Evolutionary conservation across 768 basidiomycete species (phyloP).

Genomic region (Rhizopogon rudus): DNA sequence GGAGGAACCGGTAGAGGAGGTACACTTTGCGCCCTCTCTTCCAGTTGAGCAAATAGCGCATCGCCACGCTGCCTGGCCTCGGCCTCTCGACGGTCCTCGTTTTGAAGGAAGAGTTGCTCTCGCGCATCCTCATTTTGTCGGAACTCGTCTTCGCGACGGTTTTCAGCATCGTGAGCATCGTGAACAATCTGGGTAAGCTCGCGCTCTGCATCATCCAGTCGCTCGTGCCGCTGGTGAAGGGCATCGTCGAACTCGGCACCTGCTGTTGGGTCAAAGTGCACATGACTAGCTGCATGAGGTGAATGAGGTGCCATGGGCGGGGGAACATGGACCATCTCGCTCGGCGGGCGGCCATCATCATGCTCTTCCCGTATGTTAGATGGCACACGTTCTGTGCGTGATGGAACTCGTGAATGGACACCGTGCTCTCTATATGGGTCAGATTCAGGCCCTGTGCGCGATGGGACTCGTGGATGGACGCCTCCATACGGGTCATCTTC

Average conservation of each 20-base stretch:
- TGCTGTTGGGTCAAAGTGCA: conserved; percentile 15
- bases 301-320: neutral
- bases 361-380: conserved; percentile 16
- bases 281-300: conserved; percentile 8
- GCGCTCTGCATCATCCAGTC: conserved; percentile 51
- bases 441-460: conserved; percentile 7
- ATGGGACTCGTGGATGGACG: conserved; percentile 5
- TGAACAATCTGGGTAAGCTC: conserved; percentile 43
- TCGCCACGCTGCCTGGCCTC: conserved; percentile 43
- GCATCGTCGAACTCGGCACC: conserved; percentile 38
- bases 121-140: conserved; percentile 61
- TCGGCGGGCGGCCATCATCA: conserved; percentile 9
- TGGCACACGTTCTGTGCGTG: conserved; percentile 1
- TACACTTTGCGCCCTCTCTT: conserved; percentile 21
- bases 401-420: no score
- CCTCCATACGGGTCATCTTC: neutral
- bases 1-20: conserved; percentile 18
- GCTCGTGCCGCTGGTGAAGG: conserved; percentile 41
- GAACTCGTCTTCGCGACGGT: conserved; percentile 60
- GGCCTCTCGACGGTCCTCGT: conserved; percentile 51
- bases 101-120: conserved; percentile 53
- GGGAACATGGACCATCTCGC: conserved; percentile 23
- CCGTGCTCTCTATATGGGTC: no score
- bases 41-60: conserved; percentile 18
- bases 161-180: conserved; percentile 55